These are phyloP conservation scores for Phytophthora agathidicida DNA, from an alignment of 352 stramenopile genomes.

Conservation along the genomic window DNA sequence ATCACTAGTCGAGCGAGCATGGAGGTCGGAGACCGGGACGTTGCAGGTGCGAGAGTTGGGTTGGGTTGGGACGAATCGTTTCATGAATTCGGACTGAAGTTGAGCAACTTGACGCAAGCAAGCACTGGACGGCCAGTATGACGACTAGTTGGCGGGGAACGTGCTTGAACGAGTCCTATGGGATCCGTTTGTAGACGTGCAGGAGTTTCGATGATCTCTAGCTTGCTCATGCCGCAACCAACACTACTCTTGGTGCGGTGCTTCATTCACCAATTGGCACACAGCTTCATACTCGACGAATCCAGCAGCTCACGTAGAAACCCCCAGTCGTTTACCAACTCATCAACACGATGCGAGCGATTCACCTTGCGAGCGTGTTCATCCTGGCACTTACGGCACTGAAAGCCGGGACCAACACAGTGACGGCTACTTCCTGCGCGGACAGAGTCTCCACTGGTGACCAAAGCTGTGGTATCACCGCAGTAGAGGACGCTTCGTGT, in stretches of 20 bases:
- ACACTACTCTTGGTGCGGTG: slow-evolving; percentile 8
- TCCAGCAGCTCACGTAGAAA: neutral
- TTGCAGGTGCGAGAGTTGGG: no score
- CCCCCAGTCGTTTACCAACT: slow-evolving; percentile 9
- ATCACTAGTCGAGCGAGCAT: slow-evolving; percentile 42
- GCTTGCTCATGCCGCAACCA: neutral
- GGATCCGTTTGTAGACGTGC: slow-evolving; percentile 18
- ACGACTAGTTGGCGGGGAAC: slow-evolving; percentile 19
- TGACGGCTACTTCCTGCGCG: slow-evolving; percentile 17
- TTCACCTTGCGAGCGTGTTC: slow-evolving; percentile 22
- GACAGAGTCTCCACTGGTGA: slow-evolving; percentile 37
- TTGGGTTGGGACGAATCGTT: slow-evolving; percentile 31
- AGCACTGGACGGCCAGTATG: neutral
- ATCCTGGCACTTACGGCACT: slow-evolving; percentile 19
- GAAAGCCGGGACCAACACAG: slow-evolving; percentile 2
- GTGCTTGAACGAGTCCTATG: slow-evolving; percentile 15
- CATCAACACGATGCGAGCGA: slow-evolving; percentile 18
- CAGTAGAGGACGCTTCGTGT: slow-evolving; percentile 44
- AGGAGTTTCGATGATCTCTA: slow-evolving; percentile 21
- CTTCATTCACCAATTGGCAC: slow-evolving; percentile 30
- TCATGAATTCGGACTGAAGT: slow-evolving; percentile 13
- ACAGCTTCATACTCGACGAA: slow-evolving; percentile 27
- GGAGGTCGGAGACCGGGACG: slow-evolving; percentile 16
- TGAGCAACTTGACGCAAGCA: slow-evolving; percentile 15
- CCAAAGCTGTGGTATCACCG: slow-evolving; percentile 35